These are phyloP conservation scores for Saitozyma sp. DNA, from an alignment of 768 basidiomycete genomes.

Conservation along the genomic window DNA sequence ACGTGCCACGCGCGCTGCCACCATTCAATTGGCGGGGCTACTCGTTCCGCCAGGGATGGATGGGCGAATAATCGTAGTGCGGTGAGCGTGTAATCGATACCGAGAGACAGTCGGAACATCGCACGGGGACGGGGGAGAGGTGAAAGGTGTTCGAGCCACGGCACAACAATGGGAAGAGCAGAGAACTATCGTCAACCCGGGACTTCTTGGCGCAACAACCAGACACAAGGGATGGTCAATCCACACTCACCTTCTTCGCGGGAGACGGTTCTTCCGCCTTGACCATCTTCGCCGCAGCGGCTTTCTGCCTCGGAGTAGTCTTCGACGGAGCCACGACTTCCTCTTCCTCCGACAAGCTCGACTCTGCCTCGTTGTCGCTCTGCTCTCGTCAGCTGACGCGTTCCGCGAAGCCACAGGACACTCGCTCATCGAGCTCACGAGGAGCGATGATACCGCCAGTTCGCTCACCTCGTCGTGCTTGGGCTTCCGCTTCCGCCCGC, in stretches of 20 bases:
- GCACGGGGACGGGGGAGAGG: too few relatives aligned
- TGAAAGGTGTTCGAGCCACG: too few relatives aligned
- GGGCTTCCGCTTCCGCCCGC: neutral
- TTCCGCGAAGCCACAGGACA: neutral
- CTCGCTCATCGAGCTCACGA: neutral
- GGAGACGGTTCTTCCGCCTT: constrained; percentile 1
- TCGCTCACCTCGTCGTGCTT: neutral
- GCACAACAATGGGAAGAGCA: neutral
- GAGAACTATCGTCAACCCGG: neutral
- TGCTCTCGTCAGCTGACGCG: neutral
- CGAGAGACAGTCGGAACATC: too few relatives aligned
- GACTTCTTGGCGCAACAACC: neutral
- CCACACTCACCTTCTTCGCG: constrained; percentile 15
- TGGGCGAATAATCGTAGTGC: too few relatives aligned
- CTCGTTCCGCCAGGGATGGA: too few relatives aligned
- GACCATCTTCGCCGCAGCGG: constrained; percentile 14
- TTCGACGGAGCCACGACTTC: neutral
- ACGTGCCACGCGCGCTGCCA: too few relatives aligned
- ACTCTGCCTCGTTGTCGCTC: neutral
- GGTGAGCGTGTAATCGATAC: too few relatives aligned
- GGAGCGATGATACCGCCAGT: neutral
- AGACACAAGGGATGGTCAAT: neutral
- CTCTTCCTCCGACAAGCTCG: constrained; percentile 12
- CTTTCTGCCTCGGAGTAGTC: constrained; percentile 26
- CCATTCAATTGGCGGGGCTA: too few relatives aligned